Evolutionary conservation across 768 basidiomycete species (phyloP).

Genomic region (Chalciporus chontae): DNA sequence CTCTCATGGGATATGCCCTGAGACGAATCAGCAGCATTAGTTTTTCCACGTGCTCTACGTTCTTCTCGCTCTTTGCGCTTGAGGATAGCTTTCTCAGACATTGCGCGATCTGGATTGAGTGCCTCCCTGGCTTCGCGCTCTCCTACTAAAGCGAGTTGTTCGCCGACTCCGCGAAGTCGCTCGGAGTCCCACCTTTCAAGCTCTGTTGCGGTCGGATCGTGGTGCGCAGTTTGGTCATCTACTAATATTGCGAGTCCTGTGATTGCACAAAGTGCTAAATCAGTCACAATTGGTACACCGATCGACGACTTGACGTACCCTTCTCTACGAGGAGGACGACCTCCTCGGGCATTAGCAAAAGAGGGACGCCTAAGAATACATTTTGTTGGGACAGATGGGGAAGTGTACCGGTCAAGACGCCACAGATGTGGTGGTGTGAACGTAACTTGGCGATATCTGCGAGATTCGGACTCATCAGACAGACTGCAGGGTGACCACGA

Average conservation of each 20-base stretch:
- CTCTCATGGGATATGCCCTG: slow-evolving; percentile 7
- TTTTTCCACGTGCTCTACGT: slow-evolving; percentile 23
- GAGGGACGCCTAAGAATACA: slow-evolving; percentile 89
- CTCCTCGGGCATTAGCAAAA: slow-evolving; percentile 88
- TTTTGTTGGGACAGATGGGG: slow-evolving; percentile 97
- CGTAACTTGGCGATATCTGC: slow-evolving; percentile 81
- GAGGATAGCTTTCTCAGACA: slow-evolving; percentile 59
- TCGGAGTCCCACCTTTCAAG: slow-evolving; percentile 52
- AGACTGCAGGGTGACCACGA: background rate
- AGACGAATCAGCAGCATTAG: slow-evolving; percentile 5
- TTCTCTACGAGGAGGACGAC: slow-evolving; percentile 83
- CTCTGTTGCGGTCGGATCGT: slow-evolving; percentile 42
- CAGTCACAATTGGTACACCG: background rate
- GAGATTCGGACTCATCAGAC: slow-evolving; percentile 11
- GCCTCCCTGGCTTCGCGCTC: slow-evolving; percentile 48
- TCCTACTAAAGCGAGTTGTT: slow-evolving; percentile 48
- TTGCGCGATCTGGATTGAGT: slow-evolving; percentile 35
- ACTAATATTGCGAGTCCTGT: slow-evolving; percentile 75
- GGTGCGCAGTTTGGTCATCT: slow-evolving; percentile 63
- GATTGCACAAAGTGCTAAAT: background rate
- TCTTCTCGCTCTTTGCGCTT: slow-evolving; percentile 74
- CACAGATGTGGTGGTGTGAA: slow-evolving; percentile 77
- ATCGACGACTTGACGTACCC: slow-evolving; percentile 41
- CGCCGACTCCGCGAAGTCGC: slow-evolving; percentile 42
- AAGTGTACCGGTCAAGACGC: slow-evolving; percentile 84